These are phyloP conservation scores for Puccinellia tenuiflora DNA, from an alignment of 176 grass and related monocot species.

Conservation along the genomic window DNA sequence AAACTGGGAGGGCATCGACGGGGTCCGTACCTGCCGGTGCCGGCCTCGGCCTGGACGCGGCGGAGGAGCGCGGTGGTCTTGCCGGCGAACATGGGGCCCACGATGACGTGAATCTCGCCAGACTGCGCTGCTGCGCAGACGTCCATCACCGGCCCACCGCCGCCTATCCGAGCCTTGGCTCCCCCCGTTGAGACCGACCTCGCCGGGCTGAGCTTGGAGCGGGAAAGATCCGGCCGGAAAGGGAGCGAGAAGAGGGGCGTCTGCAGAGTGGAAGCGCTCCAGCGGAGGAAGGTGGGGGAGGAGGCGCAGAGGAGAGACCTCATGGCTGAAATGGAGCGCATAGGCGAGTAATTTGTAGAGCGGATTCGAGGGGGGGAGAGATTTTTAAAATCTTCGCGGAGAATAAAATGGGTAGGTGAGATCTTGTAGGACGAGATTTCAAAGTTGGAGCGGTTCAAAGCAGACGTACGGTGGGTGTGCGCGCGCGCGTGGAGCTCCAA, in stretches of 20 bases:
- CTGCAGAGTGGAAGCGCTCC: neutral
- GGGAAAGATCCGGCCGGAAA: neutral
- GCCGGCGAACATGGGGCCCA: constrained; percentile 88
- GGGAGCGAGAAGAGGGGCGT: neutral
- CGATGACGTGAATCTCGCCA: constrained; percentile 86
- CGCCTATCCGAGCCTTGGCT: neutral
- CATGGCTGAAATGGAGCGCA: constrained; percentile 62
- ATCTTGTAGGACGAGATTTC: neutral
- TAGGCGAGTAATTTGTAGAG: constrained; percentile 31
- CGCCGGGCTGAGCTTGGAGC: neutral
- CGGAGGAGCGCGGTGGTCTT: constrained; percentile 82
- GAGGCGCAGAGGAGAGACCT: constrained; percentile 46
- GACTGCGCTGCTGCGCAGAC: constrained; percentile 13
- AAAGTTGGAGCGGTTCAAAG: neutral
- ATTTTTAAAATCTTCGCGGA: neutral
- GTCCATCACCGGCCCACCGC: constrained; percentile 1
- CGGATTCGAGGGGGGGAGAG: neutral
- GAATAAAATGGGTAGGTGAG: neutral
- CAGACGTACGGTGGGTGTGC: neutral
- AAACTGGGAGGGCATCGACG: neutral
- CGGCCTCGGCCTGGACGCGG: constrained; percentile 50
- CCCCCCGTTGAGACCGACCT: constrained; percentile 13
- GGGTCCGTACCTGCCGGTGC: constrained; percentile 56
- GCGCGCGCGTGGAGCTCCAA: neutral
- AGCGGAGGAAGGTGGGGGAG: constrained; percentile 17